phyloP scores from a whole-genome alignment of 345 rosid species.

The Citropsis articulata region DNA sequence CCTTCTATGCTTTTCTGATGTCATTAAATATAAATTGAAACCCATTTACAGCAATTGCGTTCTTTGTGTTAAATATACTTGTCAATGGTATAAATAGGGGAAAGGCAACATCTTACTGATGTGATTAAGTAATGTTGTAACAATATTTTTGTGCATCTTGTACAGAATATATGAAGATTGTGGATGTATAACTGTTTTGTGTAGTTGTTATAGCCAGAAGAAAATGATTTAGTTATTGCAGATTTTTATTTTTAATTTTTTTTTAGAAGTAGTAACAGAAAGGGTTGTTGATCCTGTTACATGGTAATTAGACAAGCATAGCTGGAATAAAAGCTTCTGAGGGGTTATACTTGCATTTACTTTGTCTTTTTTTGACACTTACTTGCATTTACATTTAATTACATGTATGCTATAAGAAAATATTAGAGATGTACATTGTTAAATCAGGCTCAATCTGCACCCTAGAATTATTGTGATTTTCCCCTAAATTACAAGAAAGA shows the following conservation, averaged over 20 bases:
- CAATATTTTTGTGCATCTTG: background rate
- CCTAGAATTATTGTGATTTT: conserved; percentile 13
- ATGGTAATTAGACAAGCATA: background rate
- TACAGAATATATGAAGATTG: background rate
- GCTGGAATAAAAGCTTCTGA: background rate
- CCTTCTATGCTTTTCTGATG: background rate
- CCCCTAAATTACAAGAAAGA: conserved; percentile 11
- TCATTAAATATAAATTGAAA: background rate
- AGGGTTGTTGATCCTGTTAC: background rate
- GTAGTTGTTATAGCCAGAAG: background rate
- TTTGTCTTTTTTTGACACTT: background rate
- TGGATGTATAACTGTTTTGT: background rate
- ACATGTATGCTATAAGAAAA: conserved; percentile 18
- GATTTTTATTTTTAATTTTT: background rate
- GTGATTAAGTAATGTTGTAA: background rate
- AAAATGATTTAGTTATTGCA: background rate
- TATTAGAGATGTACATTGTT: conserved; percentile 16
- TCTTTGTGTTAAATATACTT: background rate
- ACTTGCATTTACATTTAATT: conserved; percentile 8
- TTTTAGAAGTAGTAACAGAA: background rate
- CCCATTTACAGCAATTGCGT: background rate
- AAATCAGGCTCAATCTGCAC: conserved; percentile 10
- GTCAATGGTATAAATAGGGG: background rate
- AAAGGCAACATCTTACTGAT: background rate
- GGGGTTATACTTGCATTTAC: conserved; percentile 1